Conservation (phyloP, 352 stramenopile species). For the Thraustochytrium sp. region DNA sequence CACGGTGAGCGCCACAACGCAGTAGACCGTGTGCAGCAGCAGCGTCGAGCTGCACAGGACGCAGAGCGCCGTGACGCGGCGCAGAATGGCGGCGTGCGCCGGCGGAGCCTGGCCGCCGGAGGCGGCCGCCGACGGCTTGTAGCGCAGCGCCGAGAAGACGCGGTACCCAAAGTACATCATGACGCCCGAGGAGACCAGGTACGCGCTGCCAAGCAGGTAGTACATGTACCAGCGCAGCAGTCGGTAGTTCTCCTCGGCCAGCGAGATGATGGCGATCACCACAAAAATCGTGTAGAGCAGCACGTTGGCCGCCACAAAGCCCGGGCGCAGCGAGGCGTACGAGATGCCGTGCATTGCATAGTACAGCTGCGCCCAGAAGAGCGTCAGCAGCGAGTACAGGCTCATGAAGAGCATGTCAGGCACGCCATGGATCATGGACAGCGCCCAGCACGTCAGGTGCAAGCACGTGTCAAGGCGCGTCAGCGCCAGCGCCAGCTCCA, state of each 20-base stretch:
- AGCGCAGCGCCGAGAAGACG: background rate
- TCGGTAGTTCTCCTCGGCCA: background rate
- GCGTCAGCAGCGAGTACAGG: slow-evolving; percentile 45
- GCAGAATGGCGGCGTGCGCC: background rate
- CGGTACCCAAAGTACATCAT: slow-evolving; percentile 31
- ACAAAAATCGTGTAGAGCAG: slow-evolving; percentile 22
- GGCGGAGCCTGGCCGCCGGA: background rate
- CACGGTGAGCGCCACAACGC: background rate
- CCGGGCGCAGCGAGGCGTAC: slow-evolving; percentile 36
- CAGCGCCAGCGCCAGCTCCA: background rate
- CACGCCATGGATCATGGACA: slow-evolving; percentile 13
- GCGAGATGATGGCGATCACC: background rate
- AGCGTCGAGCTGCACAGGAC: background rate
- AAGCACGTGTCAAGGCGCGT: background rate
- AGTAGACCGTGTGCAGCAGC: background rate
- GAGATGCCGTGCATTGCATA: slow-evolving; percentile 32
- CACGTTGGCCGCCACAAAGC: slow-evolving; percentile 23
- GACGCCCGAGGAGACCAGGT: slow-evolving; percentile 5
- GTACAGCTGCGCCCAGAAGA: slow-evolving; percentile 50
- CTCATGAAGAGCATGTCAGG: slow-evolving; percentile 48
- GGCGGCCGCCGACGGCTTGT: background rate
- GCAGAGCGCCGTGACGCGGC: background rate
- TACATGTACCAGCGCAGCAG: slow-evolving; percentile 14
- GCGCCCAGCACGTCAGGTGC: slow-evolving; percentile 9
- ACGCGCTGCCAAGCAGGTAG: slow-evolving; percentile 29